A percentile compares a stretch with the other conserved stretches of the same genome.
These are phyloP conservation scores for Plasmodium adleri DNA, from an alignment of 169 alveolate genomes.

Conservation along the genomic window DNA sequence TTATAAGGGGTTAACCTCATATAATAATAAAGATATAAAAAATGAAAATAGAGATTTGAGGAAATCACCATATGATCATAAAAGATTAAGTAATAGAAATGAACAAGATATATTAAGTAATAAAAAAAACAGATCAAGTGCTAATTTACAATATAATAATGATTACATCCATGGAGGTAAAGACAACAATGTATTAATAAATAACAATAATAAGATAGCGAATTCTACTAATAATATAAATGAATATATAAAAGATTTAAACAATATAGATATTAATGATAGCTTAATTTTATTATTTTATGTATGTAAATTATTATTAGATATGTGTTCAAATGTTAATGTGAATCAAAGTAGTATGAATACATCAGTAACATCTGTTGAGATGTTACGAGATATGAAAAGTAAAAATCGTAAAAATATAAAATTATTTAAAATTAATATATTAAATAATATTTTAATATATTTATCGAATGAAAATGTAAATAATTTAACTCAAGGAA, in stretches of 20 bases:
- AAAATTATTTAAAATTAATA: conserved; percentile 63
- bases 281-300: conserved; percentile 40
- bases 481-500: background rate
- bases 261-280: conserved; percentile 38
- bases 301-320: conserved; percentile 24
- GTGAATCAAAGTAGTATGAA: conserved; percentile 10
- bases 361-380: conserved; percentile 41
- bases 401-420: conserved; percentile 47
- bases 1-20: conserved; percentile 5
- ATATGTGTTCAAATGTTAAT: conserved; percentile 18
- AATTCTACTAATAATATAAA: conserved; percentile 16
- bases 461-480: conserved; percentile 23
- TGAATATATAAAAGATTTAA: conserved; percentile 35
- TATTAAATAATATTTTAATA: conserved; percentile 31
- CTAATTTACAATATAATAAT: conserved; percentile 3
- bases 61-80: background rate
- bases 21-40: background rate
- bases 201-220: conserved; percentile 7
- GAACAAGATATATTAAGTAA: background rate
- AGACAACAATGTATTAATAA: conserved; percentile 31
- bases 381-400: conserved; percentile 63
- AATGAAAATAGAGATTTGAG: background rate
- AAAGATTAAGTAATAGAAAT: background rate
- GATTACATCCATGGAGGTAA: conserved; percentile 3
- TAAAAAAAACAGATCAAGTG: background rate